Conservation (phyloP, 352 stramenopile species). For the Phytophthora rubi region DNA sequence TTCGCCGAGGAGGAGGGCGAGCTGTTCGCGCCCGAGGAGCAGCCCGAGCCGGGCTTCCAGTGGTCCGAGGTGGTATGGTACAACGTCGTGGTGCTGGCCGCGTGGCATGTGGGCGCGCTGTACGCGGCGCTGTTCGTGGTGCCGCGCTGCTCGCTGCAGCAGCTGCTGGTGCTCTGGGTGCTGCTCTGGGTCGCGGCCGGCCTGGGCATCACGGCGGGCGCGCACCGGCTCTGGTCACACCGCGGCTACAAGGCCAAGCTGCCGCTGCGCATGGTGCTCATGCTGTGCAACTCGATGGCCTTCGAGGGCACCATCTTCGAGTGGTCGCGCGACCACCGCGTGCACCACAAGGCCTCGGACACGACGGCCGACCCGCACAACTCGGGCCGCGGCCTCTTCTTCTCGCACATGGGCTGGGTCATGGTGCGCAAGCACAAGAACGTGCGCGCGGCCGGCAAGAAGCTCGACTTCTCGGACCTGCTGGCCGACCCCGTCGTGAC, state of each 20-base stretch:
- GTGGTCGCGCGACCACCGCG: constrained; percentile 98
- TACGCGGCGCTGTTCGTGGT: constrained; percentile 76
- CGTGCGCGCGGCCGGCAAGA: constrained; percentile 78
- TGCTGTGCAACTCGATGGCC: constrained; percentile 98
- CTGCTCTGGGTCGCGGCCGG: constrained; percentile 81
- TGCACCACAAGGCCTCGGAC: constrained; percentile 99
- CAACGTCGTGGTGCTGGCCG: constrained; percentile 70
- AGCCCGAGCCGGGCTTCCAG: constrained; percentile 46
- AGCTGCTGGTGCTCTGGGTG: constrained; percentile 71
- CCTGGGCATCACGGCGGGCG: constrained; percentile 97
- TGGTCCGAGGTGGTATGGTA: constrained; percentile 88
- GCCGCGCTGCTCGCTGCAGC: constrained; percentile 44
- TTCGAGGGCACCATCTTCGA: constrained; percentile 97
- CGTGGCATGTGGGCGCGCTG: constrained; percentile 79
- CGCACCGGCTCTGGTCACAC: constrained; percentile 97
- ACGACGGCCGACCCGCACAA: constrained; percentile 96
- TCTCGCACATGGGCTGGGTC: constrained; percentile 99
- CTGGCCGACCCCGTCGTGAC: constrained; percentile 94
- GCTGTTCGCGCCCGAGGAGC: constrained; percentile 41
- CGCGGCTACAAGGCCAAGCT: constrained; percentile 95
- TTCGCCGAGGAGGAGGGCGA: constrained; percentile 54
- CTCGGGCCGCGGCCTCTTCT: constrained; percentile 98
- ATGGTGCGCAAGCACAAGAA: constrained; percentile 98
- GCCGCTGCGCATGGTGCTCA: constrained; percentile 93
- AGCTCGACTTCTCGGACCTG: constrained; percentile 97